Evolutionary conservation across 2,329 filamentous ascomycete genomes (phyloP), one percentile per base, ranked within the genome.

Genomic region (Microthyrium microscopicum): DNA sequence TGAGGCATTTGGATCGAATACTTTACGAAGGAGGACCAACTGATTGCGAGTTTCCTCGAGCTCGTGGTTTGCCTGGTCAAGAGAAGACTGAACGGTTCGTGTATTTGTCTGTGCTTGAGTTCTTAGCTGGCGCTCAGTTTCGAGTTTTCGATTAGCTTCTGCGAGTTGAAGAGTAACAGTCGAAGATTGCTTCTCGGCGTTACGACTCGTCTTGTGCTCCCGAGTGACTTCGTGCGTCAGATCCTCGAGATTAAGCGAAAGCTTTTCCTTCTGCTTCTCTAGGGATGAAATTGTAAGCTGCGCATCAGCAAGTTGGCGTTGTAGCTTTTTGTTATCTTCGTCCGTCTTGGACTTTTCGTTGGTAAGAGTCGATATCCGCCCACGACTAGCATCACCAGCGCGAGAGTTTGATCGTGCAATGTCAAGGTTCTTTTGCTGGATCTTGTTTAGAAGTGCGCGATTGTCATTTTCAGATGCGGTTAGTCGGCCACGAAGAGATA

Each of bases 391-490:
- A 44, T 95, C 87, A 40, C 71, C 84, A 20, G 80, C 87, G 38
- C 77, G 77, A 4, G 85, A 92, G 39, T 73, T 82, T 1, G 87
- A 89, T 29, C 89, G 73, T 26, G 87, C 87, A 52, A 98, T 91
- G 50, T 98, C 87, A 5, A 98, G 68, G 20, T 91, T 89, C 61
- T 95, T 95, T 48, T 95, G 87, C 48, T 95, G 87, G 13, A 98
- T 67, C 56, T 95, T 95, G 60, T 94, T 95, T 42, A 95, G 67
- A n/a, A 98, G 62, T 4, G 84, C 77, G 33, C 83, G 77, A 47
- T 95, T 95, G 56, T 95, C 87, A 46, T 95, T 94, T 52, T 98
- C 87, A 0, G 87, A 95, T 17, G 87, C 89, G 5, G 77, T 69
- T 26, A 98, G 63, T 16, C 87, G 77, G 39, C 85, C 85, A 53